phyloP scores from a whole-genome alignment of 1,284 basidiomycete genomes.

The Cryptococcus wingfieldii region DNA sequence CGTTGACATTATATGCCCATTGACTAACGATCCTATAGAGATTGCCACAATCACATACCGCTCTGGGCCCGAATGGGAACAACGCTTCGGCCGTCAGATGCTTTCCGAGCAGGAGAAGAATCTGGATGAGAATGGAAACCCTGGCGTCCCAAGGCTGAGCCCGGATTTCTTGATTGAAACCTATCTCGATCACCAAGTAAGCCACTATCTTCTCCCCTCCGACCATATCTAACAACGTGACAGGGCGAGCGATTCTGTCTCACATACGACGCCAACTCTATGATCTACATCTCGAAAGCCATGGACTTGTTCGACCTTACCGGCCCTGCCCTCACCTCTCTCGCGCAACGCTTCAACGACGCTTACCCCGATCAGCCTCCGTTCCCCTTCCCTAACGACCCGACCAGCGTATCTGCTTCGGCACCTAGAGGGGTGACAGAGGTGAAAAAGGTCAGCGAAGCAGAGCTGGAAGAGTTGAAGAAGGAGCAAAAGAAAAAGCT shows the following conservation, averaged over 20 bases:
- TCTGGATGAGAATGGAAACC: slow-evolving; percentile 19
- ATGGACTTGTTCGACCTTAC: slow-evolving; percentile 99
- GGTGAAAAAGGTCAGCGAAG: slow-evolving; percentile 58
- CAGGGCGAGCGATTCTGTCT: slow-evolving; percentile 92
- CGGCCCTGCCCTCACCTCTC: slow-evolving; percentile 64
- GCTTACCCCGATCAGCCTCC: slow-evolving; percentile 39
- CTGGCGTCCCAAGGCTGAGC: slow-evolving; percentile 66
- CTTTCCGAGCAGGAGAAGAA: slow-evolving; percentile 37
- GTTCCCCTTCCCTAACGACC: slow-evolving; percentile 45
- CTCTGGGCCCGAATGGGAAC: slow-evolving; percentile 98
- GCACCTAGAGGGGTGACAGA: slow-evolving; percentile 16
- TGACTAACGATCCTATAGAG: slow-evolving; percentile 54
- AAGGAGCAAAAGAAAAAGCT: slow-evolving; percentile 16
- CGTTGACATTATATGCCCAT: slow-evolving; percentile 1
- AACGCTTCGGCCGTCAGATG: slow-evolving; percentile 75
- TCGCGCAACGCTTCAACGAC: slow-evolving; percentile 51
- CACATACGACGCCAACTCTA: slow-evolving; percentile 98
- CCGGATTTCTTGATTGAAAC: slow-evolving; percentile 99
- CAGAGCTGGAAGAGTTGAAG: background rate
- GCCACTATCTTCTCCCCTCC: slow-evolving; percentile 2
- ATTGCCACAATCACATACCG: slow-evolving; percentile 99
- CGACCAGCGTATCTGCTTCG: slow-evolving; percentile 29
- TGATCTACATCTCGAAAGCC: slow-evolving; percentile 97
- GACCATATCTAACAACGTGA: background rate
- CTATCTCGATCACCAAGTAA: slow-evolving; percentile 91